Base-by-base conservation (phyloP, 2,329 filamentous ascomycete genomes). In the Bipolaris cookei region DNA sequence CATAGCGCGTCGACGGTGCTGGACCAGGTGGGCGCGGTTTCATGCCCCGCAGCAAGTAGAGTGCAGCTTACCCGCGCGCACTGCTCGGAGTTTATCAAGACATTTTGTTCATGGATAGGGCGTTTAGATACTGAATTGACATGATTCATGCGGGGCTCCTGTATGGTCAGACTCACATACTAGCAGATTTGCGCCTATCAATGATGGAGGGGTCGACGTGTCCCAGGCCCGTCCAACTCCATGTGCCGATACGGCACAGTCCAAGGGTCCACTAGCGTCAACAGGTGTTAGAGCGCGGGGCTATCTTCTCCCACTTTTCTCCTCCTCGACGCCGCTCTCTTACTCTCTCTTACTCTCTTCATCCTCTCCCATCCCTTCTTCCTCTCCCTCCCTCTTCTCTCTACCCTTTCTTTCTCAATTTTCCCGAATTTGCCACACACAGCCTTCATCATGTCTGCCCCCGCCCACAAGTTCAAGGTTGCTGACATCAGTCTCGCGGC, bases 401-500 rank as follows among this genome's bases (percentile, higher is more conserved):
- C 50, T 49, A 51, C 54, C 52, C 58, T 42, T 42, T 46, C 45
- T 49, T 47, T 46, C 48, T 55, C 50, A 54, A 21, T 57, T 56
- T 44, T 39, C 51, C 32, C 41, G 50, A 53, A 58, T 51, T 55
- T 42, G 56, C 48, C 46, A 49, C 50, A 62, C 28, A 54, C 25
- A 51, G 30, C 72, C 73, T 65, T 66, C 76, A 84, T 65, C 63
- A 87, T 87, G 85, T 79, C 75, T 86, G 90, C 91, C 76, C 92
- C 92, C 82, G 92, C 92, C 78, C 83, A 89, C 81, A 94, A 91
- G 83, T 96, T 92, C 90, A 97, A 97, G 91, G 94, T 99, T 84
- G 92, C 94, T 77, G 95, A 98, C 87, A 90, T 98, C 80, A 84
- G 90, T 79, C 89, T 98, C 79, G 94, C 95, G 78, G 95, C 95